phyloP scores from a whole-genome alignment of 305 asterid species.

The Rubia tinctorum region DNA sequence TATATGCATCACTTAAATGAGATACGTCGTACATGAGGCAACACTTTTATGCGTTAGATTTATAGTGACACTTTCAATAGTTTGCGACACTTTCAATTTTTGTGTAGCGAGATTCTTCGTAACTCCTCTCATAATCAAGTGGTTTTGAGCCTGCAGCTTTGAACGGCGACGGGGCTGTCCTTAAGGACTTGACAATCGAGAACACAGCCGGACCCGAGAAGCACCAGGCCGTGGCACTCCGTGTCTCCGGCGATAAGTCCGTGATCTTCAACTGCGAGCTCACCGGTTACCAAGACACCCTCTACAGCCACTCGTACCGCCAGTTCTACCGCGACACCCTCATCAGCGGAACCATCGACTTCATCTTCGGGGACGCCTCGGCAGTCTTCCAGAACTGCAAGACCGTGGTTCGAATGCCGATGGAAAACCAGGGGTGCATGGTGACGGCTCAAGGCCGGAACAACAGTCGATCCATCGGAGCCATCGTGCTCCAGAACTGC shows the following conservation, averaged over 20 bases:
- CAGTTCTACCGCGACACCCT: slow-evolving; percentile 61
- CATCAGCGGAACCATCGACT: slow-evolving; percentile 72
- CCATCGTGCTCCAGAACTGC: slow-evolving; percentile 44
- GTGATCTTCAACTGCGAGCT: slow-evolving; percentile 56
- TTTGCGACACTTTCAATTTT: too few species aligned
- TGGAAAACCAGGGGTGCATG: slow-evolving; percentile 57
- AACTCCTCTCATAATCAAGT: too few species aligned
- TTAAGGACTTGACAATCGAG: slow-evolving; percentile 67
- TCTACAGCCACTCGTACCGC: slow-evolving; percentile 54
- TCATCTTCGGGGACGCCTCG: slow-evolving; percentile 60
- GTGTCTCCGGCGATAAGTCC: slow-evolving; percentile 49
- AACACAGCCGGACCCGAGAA: slow-evolving; percentile 64
- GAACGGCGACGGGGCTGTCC: slow-evolving; percentile 47
- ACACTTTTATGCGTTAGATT: background rate
- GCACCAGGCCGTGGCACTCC: slow-evolving; percentile 81
- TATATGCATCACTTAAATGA: too few species aligned
- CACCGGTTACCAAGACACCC: slow-evolving; percentile 64
- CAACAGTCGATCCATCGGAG: slow-evolving; percentile 46
- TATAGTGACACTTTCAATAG: background rate
- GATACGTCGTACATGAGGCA: too few species aligned
- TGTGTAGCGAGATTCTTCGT: too few species aligned
- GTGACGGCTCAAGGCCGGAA: slow-evolving; percentile 78
- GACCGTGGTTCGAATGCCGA: slow-evolving; percentile 53
- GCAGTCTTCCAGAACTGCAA: slow-evolving; percentile 63
- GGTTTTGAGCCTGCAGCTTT: too few species aligned